phyloP scores from a whole-genome alignment of 75 land plant genomes.

The Adiantum capillusveneris region DNA sequence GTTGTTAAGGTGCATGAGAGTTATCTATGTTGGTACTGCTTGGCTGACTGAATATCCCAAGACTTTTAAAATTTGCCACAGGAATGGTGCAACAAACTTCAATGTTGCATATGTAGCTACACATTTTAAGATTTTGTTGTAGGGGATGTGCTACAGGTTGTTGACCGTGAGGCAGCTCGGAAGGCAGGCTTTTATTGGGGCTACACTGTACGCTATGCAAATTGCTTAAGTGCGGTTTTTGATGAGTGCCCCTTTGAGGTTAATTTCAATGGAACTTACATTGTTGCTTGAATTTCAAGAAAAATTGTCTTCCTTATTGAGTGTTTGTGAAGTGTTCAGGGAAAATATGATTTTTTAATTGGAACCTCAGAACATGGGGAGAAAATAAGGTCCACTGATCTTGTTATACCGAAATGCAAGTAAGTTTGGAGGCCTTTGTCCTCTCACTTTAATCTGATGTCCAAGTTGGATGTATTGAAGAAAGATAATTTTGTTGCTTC shows the following conservation, averaged over 20 bases:
- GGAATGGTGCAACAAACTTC: too few relatives aligned
- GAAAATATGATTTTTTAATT: conserved; percentile 77
- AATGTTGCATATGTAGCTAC: too few relatives aligned
- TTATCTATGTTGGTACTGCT: too few relatives aligned
- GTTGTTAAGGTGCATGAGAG: not conserved
- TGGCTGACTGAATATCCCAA: too few relatives aligned
- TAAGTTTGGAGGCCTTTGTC: conserved; percentile 22
- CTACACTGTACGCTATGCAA: conserved; percentile 83
- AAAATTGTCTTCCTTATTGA: not conserved
- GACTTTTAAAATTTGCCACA: not conserved
- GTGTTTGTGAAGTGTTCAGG: conserved; percentile 30
- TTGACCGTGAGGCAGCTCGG: conserved; percentile 9
- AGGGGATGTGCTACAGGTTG: not conserved
- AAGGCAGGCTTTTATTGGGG: conserved; percentile 87
- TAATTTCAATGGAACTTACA: not conserved
- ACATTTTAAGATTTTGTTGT: conserved; percentile 1
- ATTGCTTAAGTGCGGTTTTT: conserved; percentile 53
- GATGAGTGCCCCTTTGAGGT: conserved; percentile 65
- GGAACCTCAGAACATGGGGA: conserved; percentile 97
- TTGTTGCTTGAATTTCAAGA: not conserved
- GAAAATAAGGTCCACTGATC: conserved; percentile 52
- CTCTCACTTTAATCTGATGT: not conserved
- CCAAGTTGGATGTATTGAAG: too few relatives aligned
- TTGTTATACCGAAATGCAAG: conserved; percentile 70
- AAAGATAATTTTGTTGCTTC: not conserved